Evolutionary conservation across 2,329 filamentous ascomycete genomes (phyloP).

Genomic region (Colletotrichum chrysophilum): DNA sequence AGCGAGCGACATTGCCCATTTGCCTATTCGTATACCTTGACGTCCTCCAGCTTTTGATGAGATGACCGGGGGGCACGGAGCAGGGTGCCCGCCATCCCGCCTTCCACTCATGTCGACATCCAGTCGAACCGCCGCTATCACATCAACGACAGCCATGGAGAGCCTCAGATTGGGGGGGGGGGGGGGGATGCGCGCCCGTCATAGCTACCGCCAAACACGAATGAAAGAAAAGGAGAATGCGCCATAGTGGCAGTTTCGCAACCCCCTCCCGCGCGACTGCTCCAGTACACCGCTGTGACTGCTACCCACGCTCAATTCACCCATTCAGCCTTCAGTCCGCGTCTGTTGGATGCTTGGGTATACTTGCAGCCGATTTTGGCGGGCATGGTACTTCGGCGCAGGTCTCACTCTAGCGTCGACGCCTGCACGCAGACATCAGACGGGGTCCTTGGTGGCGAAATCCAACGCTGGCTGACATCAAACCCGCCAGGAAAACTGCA

Average conservation of each 20-base stretch:
- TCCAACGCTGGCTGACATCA: slow-evolving; percentile 3
- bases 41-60: background rate
- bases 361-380: background rate
- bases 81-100: background rate
- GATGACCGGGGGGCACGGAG: background rate
- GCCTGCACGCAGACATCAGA: slow-evolving; percentile 7
- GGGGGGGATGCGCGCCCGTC: background rate
- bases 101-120: background rate
- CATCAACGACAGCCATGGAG: background rate
- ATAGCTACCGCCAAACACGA: background rate
- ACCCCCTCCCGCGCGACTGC: background rate
- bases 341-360: background rate
- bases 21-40: background rate
- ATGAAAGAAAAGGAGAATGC: background rate
- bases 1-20: background rate
- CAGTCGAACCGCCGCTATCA: background rate
- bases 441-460: slow-evolving; percentile 4
- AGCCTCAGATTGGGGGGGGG: background rate
- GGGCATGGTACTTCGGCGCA: background rate
- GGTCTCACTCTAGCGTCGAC: background rate
- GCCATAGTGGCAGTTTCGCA: background rate
- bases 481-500: background rate
- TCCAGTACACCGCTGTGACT: background rate
- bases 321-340: background rate
- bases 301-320: background rate